A percentile compares a stretch with the other conserved stretches of the same genome.
Conservation (phyloP, 2,329 filamentous ascomycete species). For the Dothideomycetes sp. region DNA sequence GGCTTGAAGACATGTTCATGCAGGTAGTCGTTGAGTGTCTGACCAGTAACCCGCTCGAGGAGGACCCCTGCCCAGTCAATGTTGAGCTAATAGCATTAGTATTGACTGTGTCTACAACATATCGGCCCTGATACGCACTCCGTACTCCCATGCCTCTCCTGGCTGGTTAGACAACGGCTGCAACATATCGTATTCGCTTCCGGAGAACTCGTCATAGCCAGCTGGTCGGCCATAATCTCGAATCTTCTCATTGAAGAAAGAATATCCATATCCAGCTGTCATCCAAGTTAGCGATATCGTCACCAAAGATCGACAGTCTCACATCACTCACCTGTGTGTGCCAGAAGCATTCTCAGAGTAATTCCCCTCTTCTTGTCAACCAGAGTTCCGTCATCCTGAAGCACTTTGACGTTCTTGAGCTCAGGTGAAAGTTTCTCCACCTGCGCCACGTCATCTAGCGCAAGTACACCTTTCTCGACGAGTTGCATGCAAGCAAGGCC, state of each 20-base stretch:
- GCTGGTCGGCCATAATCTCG: constrained; percentile 25
- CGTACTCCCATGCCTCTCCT: constrained; percentile 29
- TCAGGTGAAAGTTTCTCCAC: constrained; percentile 40
- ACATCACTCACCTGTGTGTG: constrained; percentile 27
- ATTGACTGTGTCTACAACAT: no score
- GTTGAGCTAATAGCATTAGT: constrained; percentile 17
- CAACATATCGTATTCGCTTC: constrained; percentile 1
- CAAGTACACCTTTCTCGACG: constrained; percentile 40
- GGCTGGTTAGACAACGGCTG: constrained; percentile 5
- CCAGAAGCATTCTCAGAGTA: constrained; percentile 48
- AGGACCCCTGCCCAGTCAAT: neutral
- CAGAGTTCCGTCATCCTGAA: constrained; percentile 15
- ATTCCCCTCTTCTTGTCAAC: constrained; percentile 37
- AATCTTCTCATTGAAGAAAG: constrained; percentile 35
- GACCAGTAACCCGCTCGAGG: constrained; percentile 34
- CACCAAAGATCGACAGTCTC: no score
- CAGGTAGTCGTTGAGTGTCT: constrained; percentile 38
- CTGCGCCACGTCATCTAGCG: constrained; percentile 37
- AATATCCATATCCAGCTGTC: constrained; percentile 13
- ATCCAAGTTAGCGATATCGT: constrained; percentile 1
- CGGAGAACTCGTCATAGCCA: constrained; percentile 4
- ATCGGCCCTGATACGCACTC: constrained; percentile 8
- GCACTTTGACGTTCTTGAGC: constrained; percentile 36
- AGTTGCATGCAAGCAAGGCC: constrained; percentile 46
- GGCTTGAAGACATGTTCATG: constrained; percentile 38